These are phyloP conservation scores for Cotoneaster glaucophyllus DNA, from an alignment of 306 rosid species.

Conservation along the genomic window DNA sequence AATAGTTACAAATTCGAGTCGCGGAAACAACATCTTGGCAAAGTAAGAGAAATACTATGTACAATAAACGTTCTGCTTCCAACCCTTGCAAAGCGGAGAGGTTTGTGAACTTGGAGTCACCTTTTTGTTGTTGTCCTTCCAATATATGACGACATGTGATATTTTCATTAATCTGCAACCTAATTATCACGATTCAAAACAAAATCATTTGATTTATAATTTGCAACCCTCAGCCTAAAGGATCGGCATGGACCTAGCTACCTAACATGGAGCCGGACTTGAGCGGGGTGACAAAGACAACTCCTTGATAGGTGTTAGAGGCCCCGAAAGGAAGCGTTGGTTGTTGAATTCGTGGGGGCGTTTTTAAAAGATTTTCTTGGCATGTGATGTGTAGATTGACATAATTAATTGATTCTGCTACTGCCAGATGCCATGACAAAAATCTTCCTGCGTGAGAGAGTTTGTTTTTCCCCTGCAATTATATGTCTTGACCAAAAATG, in stretches of 20 bases:
- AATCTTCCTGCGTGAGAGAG: background rate
- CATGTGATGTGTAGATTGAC: background rate
- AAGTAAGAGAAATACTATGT: fast-evolving
- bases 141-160: too few species aligned
- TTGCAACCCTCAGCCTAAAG: background rate
- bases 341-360: constrained; percentile 17
- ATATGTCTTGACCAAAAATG: background rate
- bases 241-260: background rate
- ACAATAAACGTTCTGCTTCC: fast-evolving
- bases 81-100: too few species aligned
- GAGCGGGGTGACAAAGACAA: background rate
- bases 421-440: background rate
- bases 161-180: background rate
- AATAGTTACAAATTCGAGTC: fast-evolving
- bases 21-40: too few species aligned
- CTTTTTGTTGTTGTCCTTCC: too few species aligned
- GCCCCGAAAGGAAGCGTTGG: background rate
- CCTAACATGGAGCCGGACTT: background rate
- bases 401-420: too few species aligned
- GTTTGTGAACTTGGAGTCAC: too few species aligned
- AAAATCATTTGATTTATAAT: background rate
- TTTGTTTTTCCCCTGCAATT: background rate
- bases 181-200: background rate
- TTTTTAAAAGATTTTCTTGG: background rate
- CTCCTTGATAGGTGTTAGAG: background rate